Evolutionary conservation across 1,284 basidiomycete species (phyloP).

Genomic region (Neolentinus lepideus): DNA sequence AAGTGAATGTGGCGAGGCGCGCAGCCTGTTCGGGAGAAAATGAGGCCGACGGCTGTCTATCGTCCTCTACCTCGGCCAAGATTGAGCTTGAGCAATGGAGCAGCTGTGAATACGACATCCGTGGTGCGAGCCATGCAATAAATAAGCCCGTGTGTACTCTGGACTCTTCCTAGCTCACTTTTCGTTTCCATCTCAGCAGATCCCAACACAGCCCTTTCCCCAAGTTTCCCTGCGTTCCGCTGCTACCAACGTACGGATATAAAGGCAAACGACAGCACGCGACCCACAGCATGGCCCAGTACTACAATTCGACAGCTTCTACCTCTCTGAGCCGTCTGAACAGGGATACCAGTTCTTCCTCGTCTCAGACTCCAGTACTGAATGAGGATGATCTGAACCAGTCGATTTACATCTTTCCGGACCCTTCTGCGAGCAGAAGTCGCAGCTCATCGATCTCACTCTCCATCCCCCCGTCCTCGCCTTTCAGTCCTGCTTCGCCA

Average conservation of each 20-base stretch:
- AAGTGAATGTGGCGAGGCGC: neutral
- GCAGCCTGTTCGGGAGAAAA: neutral
- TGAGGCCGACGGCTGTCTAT: neutral
- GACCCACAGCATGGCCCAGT: neutral
- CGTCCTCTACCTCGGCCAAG: neutral
- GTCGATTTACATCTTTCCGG: conserved; percentile 28
- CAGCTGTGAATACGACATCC: neutral
- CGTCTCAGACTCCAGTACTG: neutral
- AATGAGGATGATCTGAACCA: conserved; percentile 12
- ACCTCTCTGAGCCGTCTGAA: neutral
- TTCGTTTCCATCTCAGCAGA: neutral
- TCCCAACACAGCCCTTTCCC: neutral
- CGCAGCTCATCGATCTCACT: neutral
- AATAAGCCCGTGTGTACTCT: neutral
- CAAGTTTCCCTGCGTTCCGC: neutral
- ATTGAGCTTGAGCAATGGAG: neutral
- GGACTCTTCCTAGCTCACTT: neutral
- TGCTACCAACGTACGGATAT: neutral
- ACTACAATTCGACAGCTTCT: neutral
- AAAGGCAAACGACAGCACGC: neutral
- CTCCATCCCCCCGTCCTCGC: conserved; percentile 20
- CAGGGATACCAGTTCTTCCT: conserved; percentile 3
- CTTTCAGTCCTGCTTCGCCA: conserved; percentile 18
- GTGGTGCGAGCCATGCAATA: neutral
- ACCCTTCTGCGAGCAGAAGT: neutral